Conservation (phyloP, 1,139 yeast genomes). For the Taphrina deformans region DNA sequence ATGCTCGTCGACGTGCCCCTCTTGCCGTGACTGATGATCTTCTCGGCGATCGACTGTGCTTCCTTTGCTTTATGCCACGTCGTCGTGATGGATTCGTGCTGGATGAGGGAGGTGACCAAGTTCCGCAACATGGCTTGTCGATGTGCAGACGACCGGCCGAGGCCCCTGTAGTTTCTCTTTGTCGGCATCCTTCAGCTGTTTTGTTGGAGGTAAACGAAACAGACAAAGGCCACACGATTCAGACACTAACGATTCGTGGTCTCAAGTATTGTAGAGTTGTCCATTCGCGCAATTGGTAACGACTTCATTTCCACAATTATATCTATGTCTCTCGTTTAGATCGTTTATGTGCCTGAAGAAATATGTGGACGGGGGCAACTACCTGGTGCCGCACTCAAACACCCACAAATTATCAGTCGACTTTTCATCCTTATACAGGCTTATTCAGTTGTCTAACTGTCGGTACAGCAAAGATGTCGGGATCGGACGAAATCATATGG, state of each 20-base stretch:
- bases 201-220: no score
- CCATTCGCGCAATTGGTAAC: no score
- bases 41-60: conserved; percentile 59
- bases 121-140: conserved; percentile 50
- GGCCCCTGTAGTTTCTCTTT: conserved; percentile 29
- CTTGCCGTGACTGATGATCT: conserved; percentile 56
- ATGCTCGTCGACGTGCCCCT: conserved; percentile 15
- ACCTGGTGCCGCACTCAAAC: background rate
- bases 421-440: background rate
- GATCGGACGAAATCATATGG: conserved; percentile 67
- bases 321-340: background rate
- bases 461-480: conserved; percentile 3
- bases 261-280: no score
- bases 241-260: no score
- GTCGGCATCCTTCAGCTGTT: conserved; percentile 30
- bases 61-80: conserved; percentile 73
- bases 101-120: conserved; percentile 63
- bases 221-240: no score
- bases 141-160: conserved; percentile 32
- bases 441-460: no score
- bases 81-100: conserved; percentile 67
- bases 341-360: conserved; percentile 4
- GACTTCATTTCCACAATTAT: conserved; percentile 2
- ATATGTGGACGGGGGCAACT: conserved; percentile 1
- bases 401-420: background rate